Base-by-base conservation (phyloP, 2,329 filamentous ascomycete genomes). In the Teratosphaeria pseudoeucalypti region DNA sequence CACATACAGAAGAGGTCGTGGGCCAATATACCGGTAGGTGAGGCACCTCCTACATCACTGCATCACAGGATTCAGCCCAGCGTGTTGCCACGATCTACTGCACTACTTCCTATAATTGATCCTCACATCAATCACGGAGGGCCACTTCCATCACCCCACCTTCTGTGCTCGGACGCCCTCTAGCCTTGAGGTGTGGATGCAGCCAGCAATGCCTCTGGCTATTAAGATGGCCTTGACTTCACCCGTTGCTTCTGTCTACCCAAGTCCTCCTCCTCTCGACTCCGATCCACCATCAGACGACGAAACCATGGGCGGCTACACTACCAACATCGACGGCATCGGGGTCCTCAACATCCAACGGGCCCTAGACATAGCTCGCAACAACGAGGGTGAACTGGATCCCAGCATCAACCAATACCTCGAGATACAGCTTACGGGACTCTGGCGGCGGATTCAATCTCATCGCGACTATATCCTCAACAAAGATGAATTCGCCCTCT, bases 401-500 rank as follows among this genome's bases (percentile, higher is more conserved):
- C 79, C 83, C 7, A 78, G 77, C 57, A 81, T 91, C 60, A 80
- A 78, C 68, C 77, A 78, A 62, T 84, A 87, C 59, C 83, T 95
- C 47, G 85, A 91, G 70, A 72, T 72, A 56, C 85, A 83, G 34
- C 76, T 90, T 56, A 70, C 75, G 1, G 77, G 82, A 63, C 82
- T 92, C 63, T 92, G 89, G 88, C 71, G 70, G 52, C 85, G 83
- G 66, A 81, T 95, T 59, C 76, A 85, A 66, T 77, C 78, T 3
- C 77, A 86, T 34, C 88, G 88, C 1, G 75, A 82, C 56, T 95
- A 92, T 73, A 74, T 94, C 64, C 85, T 95, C 77, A 84, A 79
- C 37, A 79, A 81, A 63, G 85, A 90, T 73, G 90, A 95, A 75
- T 95, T 94, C 69, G 84, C 88, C 58, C 81, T 95, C 61, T 91